Base-by-base conservation (phyloP, 441 rosid genomes). In the Pelargonium australe region DNA sequence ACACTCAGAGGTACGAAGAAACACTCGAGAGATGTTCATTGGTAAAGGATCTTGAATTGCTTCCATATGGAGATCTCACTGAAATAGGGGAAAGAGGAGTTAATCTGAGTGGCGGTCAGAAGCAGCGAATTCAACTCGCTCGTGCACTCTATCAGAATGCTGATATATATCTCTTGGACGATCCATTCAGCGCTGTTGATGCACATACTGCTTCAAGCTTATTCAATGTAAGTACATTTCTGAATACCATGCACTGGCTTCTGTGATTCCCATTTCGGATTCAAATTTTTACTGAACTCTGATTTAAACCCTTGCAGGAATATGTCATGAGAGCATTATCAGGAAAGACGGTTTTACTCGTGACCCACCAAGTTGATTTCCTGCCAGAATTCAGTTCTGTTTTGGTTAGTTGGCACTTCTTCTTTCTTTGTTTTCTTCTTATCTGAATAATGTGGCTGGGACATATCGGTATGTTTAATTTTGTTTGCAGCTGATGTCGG, bases 81-180 rank as follows among this genome's bases (percentile, higher is more conserved):
- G 96, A 95, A 85, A 92, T 92, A 68, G 97, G 97, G 10, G 98
- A 95, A 80, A 84, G 99, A 84, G 99, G 98, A 70, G 95, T 95
- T 23, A 95, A 95, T 80, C 83, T 95, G 77, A 95, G 99, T 66
- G 98, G 98, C 25, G 98, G 98, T 67, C 99, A 95, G 84, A 95
- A 92, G 76, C 98, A 95, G 83, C 75, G 97, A 74, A 87, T 95
- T 79, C 98, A 95, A 76, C 97, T 95, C 55, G 98, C 99, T 44
- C 98, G 96, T 66, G 98, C 98, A 34, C 90, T 95, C 53, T 95
- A 92, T 79, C 93, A 95, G 78, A 83, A 92, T 66, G 97, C 97
- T 25, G 99, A 95, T 74, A 84, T 95, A 37, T 95, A 95, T 71
- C 93, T 92, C 67, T 73, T 95, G 81, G 99, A 92, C 70, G 99